Evolutionary conservation across 148 eudicot species (phyloP), one percentile per base, ranked within the genome.

Genomic region (Nyssa sinensis): DNA sequence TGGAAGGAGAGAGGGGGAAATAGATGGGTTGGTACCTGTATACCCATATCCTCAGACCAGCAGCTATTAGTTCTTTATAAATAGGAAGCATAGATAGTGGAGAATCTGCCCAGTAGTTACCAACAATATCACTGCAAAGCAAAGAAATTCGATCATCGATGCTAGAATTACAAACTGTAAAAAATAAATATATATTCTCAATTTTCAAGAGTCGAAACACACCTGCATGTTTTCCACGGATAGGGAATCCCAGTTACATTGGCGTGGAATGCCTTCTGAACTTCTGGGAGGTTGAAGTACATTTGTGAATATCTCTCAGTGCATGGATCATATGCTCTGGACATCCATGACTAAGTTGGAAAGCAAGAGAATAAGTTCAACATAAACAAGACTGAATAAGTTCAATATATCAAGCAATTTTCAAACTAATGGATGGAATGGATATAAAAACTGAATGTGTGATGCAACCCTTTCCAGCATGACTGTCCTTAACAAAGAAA

Each of bases 261-360:
- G 66, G 97, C 96, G 60, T 92, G 98, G 60, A 95, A 75, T 49
- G 98, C 97, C 75, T 79, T 77, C 71, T 95, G 98, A 78, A 95
- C 98, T 64, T 92, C 97, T 37, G 92, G 96, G 41, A 69, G 88
- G 82, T 95, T 95, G 84, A 89, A 95, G 83, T 95, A 95, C 63
- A 71, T 69, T 57, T 80, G 71, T 3, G 98, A 84, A 82, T 92
- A 86, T 75, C 89, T 86, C 79, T 90, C 98, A 0, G 98, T 92
- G 80, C 98, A 95, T 58, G 98, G 98, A 75, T 95, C 98, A 74
- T 95, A 95, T 35, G 91, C 98, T 90, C 97, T 85, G 33, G 73
- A 80, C 96, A 92, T 90, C 98, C 98, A 92, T 66, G 98, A 94
- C 98, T 95, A 78, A 21, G 72, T 47, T 41, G 32, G 27, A 41